phyloP scores from a whole-genome alignment of 2,329 filamentous ascomycete species.

The Cordyceps farinosa region DNA sequence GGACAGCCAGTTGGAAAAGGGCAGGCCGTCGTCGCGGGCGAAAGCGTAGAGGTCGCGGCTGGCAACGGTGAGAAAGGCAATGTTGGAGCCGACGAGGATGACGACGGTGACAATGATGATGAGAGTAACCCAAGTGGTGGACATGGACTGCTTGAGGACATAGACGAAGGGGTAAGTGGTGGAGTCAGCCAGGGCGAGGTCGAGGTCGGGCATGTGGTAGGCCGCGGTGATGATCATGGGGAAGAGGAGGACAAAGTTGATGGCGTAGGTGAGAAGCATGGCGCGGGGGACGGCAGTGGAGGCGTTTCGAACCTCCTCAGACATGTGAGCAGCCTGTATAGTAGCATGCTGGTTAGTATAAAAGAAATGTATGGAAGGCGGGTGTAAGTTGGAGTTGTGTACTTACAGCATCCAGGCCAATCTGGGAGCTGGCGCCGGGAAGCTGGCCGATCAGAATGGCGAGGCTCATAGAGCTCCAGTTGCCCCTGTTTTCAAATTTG shows the following conservation, averaged over 20 bases:
- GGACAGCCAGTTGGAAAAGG: slow-evolving; percentile 17
- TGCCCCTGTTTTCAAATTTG: slow-evolving; percentile 15
- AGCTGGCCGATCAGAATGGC: slow-evolving; percentile 20
- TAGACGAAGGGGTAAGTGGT: slow-evolving; percentile 15
- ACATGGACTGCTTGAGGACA: slow-evolving; percentile 14
- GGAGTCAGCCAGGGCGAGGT: neutral
- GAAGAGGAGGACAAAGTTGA: slow-evolving; percentile 10
- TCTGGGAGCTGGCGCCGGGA: slow-evolving; percentile 10
- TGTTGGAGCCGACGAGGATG: slow-evolving; percentile 2
- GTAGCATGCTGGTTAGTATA: neutral
- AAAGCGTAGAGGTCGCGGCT: slow-evolving; percentile 13
- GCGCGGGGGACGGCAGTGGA: slow-evolving; percentile 13
- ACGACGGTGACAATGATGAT: slow-evolving; percentile 11
- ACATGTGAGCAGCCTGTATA: slow-evolving; percentile 20
- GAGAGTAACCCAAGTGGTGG: slow-evolving; percentile 7
- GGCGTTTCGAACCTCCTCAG: slow-evolving; percentile 21
- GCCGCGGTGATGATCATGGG: neutral
- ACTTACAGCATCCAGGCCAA: slow-evolving; percentile 18
- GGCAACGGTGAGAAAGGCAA: slow-evolving; percentile 13
- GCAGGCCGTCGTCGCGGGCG: slow-evolving; percentile 12
- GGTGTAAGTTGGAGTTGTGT: neutral
- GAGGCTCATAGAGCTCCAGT: slow-evolving; percentile 16
- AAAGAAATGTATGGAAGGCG: no score
- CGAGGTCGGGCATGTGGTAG: slow-evolving; percentile 17
- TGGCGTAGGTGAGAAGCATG: neutral